Evolutionary conservation across 1,284 basidiomycete species (phyloP), one percentile per base, ranked within the genome.

Genomic region (Kalmanozyma brasiliensis): DNA sequence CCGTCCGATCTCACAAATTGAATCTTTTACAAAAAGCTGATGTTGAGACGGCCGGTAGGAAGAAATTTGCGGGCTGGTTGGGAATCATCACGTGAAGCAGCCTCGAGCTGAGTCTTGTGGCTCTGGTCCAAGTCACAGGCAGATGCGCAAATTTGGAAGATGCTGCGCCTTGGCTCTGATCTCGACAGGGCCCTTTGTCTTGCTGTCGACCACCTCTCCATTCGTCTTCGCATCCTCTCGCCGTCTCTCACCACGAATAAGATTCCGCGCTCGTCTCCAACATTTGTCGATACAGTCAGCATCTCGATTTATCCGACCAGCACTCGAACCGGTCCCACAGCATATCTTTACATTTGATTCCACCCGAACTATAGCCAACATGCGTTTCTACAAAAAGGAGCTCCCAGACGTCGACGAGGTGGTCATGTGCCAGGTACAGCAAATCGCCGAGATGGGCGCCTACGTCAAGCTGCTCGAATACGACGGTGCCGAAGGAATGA

Each of bases 401-500:
- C 58, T 82, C 36, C 80, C 80, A 10, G 80, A 82, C 51, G 91
- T 96, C 57, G 95, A 98, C 83, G 92, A 97, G 84, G 89, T 98
- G 65, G 94, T 98, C 83, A 97, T 98, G 94, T 94, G 97, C 42
- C 94, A 98, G 84, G 95, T 98, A 71, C 92, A 93, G 83, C 93
- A 96, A 85, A 98, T 98, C 78, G 94, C 94, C 60, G 95, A 98
- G 84, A 98, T 98, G 94, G 95, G 96, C 53, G 95, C 96, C 48
- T 98, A 99, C 83, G 96, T 99, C 74, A 97, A 97, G 84, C 87
- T 99, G 76, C 89, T 98, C 79, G 94, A 98, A 84, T 98, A 98
- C 82, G 95, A 98, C 84, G 94, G 94, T 82, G 96, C 95, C 59
- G 96, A 99, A 83, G 95, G 96, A 76, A 99, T 99, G 95, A 98